These are phyloP conservation scores for Hyaloscypha bicolor DNA, from an alignment of 495 filamentous ascomycete genomes.

Conservation along the genomic window DNA sequence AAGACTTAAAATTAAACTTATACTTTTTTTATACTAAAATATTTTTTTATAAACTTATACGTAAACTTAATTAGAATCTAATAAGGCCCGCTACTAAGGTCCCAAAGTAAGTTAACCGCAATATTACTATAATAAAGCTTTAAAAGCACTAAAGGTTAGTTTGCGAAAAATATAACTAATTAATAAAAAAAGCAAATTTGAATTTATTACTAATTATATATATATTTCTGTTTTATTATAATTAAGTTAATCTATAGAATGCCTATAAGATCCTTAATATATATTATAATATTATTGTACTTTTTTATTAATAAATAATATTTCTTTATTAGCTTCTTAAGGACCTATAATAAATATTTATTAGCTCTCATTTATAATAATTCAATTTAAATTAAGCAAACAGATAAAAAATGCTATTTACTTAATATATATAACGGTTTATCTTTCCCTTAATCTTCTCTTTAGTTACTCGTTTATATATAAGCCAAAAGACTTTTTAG, in stretches of 20 bases:
- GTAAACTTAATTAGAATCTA: constrained; percentile 39
- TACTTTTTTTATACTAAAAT: no score
- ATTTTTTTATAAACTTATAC: constrained; percentile 40
- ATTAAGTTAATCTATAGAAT: constrained; percentile 35
- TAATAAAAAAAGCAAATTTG: constrained; percentile 22
- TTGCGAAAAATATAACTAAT: no score
- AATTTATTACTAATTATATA: constrained; percentile 37
- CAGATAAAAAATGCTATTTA: constrained; percentile 30
- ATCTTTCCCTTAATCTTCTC: constrained; percentile 53
- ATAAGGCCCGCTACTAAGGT: constrained; percentile 35
- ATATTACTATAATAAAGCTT: no score
- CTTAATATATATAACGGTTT: constrained; percentile 32
- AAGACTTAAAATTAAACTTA: constrained; percentile 31
- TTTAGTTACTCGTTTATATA: constrained; percentile 51
- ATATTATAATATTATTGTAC: constrained; percentile 37
- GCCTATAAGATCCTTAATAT: constrained; percentile 43
- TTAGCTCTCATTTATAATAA: constrained; percentile 12
- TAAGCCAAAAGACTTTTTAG: constrained; percentile 43
- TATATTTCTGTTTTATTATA: constrained; percentile 41
- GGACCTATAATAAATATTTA: constrained; percentile 11
- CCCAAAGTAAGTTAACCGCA: constrained; percentile 37
- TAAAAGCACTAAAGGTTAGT: no score
- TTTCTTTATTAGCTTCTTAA: constrained; percentile 34
- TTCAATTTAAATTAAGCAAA: constrained; percentile 7
- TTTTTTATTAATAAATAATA: constrained; percentile 28